Percentiles rank a stretch among this genome's conserved stretches.
These are phyloP conservation scores for Lyophyllum shimeji DNA, from an alignment of 768 basidiomycete species.

Conservation along the genomic window DNA sequence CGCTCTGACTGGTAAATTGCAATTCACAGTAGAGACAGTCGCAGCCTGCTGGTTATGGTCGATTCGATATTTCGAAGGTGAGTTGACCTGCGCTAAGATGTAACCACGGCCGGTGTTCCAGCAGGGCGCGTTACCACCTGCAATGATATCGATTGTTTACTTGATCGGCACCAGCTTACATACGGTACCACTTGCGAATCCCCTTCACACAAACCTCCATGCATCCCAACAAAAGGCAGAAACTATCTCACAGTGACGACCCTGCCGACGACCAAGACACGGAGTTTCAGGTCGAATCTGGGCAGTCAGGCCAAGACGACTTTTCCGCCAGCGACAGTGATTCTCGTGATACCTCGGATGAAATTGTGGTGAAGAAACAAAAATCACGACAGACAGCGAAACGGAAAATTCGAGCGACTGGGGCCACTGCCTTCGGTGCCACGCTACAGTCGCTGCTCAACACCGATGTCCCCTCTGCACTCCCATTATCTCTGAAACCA, in stretches of 20 bases:
- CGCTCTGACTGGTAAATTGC: not conserved
- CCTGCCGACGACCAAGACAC: constrained; percentile 26
- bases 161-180: constrained; percentile 6
- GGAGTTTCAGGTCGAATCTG: constrained; percentile 17
- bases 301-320: constrained; percentile 13
- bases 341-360: constrained; percentile 58
- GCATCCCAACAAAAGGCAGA: constrained; percentile 55
- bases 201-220: constrained; percentile 33
- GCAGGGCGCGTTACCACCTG: not conserved
- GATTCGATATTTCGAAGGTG: not conserved
- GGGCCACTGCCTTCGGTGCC: constrained; percentile 69
- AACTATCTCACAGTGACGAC: constrained; percentile 30
- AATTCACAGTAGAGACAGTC: not conserved
- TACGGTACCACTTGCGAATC: too few relatives aligned
- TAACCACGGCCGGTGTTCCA: constrained; percentile 9
- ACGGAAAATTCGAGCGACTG: constrained; percentile 80
- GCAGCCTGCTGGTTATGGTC: not conserved
- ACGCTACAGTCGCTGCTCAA: constrained; percentile 71
- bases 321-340: constrained; percentile 21
- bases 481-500: constrained; percentile 80
- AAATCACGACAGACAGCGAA: constrained; percentile 83
- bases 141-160: not conserved
- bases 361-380: constrained; percentile 48
- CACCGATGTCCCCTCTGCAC: constrained; percentile 67
- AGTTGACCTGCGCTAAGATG: constrained; percentile 1